phyloP scores from a whole-genome alignment of 225 moss, liverwort and hornwort genomes.

The Pseudoscleropodium purum region DNA sequence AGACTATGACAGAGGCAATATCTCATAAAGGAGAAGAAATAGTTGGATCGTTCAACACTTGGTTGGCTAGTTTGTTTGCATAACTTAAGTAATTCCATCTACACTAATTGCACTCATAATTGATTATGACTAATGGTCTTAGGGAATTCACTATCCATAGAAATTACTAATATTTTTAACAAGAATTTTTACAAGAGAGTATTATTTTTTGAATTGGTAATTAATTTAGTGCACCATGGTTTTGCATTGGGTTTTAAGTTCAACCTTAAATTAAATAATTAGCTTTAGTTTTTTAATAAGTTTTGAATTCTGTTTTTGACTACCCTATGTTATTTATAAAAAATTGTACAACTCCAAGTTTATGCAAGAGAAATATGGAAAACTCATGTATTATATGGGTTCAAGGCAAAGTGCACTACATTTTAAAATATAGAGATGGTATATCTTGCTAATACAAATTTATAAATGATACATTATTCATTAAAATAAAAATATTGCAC shows the following conservation, averaged over 20 bases:
- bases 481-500: not conserved
- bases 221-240: rapidly evolving
- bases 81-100: no score
- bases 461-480: not conserved
- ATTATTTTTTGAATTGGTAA: not conserved
- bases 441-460: not conserved
- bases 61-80: rapidly evolving
- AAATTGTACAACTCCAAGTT: rapidly evolving
- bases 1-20: not conserved
- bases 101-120: not conserved
- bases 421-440: no score
- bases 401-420: not conserved
- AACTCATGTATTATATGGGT: not conserved
- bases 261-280: not conserved
- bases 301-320: no score
- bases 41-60: rapidly evolving
- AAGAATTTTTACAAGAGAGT: rapidly evolving
- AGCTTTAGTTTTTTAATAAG: no score
- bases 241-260: not conserved
- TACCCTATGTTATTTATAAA: no score
- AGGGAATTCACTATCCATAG: rapidly evolving
- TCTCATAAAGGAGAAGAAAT: rapidly evolving
- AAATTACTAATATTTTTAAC: rapidly evolving
- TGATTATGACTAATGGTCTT: not conserved
- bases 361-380: not conserved